A percentile compares a stretch with the other conserved stretches of the same genome.
phyloP scores from a whole-genome alignment of 1,139 yeast genomes.

The Taphrina sp. region DNA sequence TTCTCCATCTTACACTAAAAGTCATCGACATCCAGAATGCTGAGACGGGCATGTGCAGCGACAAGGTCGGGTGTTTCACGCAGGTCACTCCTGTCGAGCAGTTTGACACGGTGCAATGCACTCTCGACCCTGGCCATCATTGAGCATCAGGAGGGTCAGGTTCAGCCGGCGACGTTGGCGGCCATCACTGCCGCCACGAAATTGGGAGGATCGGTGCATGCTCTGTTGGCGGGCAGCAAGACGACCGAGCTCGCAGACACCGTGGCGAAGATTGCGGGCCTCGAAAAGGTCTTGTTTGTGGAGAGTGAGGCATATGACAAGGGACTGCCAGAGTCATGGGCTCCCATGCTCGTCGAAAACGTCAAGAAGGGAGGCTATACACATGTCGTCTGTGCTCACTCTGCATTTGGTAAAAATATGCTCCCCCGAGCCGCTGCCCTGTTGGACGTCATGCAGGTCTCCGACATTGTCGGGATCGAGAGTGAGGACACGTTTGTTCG shows the following conservation, averaged over 20 bases:
- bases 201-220: slow-evolving; percentile 47
- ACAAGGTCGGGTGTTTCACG: too few relatives aligned
- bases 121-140: slow-evolving; percentile 31
- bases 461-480: slow-evolving; percentile 71
- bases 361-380: slow-evolving; percentile 51
- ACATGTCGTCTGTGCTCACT: slow-evolving; percentile 77
- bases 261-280: slow-evolving; percentile 45
- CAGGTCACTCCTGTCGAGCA: too few relatives aligned
- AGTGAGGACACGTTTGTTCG: slow-evolving; percentile 73
- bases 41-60: too few relatives aligned
- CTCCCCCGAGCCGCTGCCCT: slow-evolving; percentile 85
- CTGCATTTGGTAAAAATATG: slow-evolving; percentile 81
- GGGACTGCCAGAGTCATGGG: slow-evolving; percentile 46
- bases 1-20: too few relatives aligned
- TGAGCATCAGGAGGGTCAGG: slow-evolving; percentile 33
- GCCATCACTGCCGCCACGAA: slow-evolving; percentile 48
- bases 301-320: slow-evolving; percentile 46
- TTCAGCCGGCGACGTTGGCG: slow-evolving; percentile 32
- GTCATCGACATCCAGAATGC: too few relatives aligned
- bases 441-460: slow-evolving; percentile 80
- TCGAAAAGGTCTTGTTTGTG: slow-evolving; percentile 47
- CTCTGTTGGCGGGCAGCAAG: slow-evolving; percentile 47
- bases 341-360: slow-evolving; percentile 48
- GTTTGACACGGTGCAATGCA: too few relatives aligned
- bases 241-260: slow-evolving; percentile 44